Evolutionary conservation across 495 filamentous ascomycete species (phyloP), one percentile per base, ranked within the genome.

Genomic region (Hypoxylon cercidicola): DNA sequence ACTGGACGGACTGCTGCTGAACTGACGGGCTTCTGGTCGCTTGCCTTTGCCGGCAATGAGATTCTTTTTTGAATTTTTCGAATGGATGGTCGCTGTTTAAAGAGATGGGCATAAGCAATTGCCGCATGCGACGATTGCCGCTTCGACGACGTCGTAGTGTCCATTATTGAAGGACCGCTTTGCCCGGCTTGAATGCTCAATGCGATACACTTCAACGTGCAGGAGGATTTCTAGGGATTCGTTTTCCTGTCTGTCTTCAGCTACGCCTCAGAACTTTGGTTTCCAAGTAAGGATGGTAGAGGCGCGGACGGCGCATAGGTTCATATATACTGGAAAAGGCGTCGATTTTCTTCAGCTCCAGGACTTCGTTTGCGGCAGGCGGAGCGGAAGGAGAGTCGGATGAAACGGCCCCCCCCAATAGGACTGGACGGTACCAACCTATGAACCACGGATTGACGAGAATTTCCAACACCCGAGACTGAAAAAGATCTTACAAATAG

Each of bases 11-110:
- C 18, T 28, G 18, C 49, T 9, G 54, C 46, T 7, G 48, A 49
- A 12, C 23, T 49, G 39, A 39, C 53, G 44, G 65, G 47, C 18
- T 48, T 51, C 20, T 47, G 35, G 8, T 60, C 55, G 40, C 37
- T 35, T 25, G 37, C 47, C 35, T 60, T 30, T 15, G 30, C 44
- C 8, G 66, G 62, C 23, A 70, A 32, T 9, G 70, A 64, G 37
- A 55, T 66, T 39, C 62, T 66, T 20, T 72, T 72, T n/a, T 55
- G 63, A 30, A 72, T 69, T 44, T 51, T 72, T 59, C 66, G 62
- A 44, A 52, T 55, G 12, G 54, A 55, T 13, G 70, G 67, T 47
- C 70, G 62, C 16, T 59, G 28, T 23, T 66, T 64, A 40, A 72
- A 72, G 25, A 72, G 45, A 30, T 45, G 58, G 21, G 43, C 25